Evolutionary conservation across 768 basidiomycete genomes (phyloP).

Genomic region (Artomyces pyxidatus): DNA sequence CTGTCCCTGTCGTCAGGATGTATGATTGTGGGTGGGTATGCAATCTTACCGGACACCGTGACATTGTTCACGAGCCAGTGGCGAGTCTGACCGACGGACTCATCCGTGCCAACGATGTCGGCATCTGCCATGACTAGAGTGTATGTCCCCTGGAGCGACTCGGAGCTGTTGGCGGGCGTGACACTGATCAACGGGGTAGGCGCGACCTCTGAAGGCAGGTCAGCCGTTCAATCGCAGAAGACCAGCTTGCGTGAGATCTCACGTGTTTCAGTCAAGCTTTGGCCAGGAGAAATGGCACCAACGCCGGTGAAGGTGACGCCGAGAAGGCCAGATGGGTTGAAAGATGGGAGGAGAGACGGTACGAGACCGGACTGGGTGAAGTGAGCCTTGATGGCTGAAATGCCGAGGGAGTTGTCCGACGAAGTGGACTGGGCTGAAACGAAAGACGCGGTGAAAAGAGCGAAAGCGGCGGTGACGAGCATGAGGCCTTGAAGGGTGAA

Average conservation of each 20-base stretch:
- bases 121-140: constrained; percentile 76
- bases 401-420: constrained; percentile 32
- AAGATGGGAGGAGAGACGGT: constrained; percentile 51
- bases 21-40: background rate
- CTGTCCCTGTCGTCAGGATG: background rate
- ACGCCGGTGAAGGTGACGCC: constrained; percentile 41
- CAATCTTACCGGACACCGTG: constrained; percentile 35
- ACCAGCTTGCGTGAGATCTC: constrained; percentile 22
- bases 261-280: constrained; percentile 49
- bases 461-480: constrained; percentile 16
- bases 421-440: constrained; percentile 35
- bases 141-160: constrained; percentile 40
- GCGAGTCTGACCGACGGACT: constrained; percentile 52
- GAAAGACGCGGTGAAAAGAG: constrained; percentile 32
- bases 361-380: constrained; percentile 54
- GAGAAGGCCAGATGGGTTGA: constrained; percentile 54
- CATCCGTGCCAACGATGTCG: constrained; percentile 52
- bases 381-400: constrained; percentile 61
- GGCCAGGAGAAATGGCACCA: constrained; percentile 47
- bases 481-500: background rate
- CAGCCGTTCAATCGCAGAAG: background rate
- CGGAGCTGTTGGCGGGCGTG: constrained; percentile 40
- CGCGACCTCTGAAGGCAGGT: constrained; percentile 39
- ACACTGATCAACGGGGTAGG: constrained; percentile 47
- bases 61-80: constrained; percentile 79